Evolutionary conservation across 805 yeast genomes (phyloP).

Genomic region (Yarrowia osloensis): DNA sequence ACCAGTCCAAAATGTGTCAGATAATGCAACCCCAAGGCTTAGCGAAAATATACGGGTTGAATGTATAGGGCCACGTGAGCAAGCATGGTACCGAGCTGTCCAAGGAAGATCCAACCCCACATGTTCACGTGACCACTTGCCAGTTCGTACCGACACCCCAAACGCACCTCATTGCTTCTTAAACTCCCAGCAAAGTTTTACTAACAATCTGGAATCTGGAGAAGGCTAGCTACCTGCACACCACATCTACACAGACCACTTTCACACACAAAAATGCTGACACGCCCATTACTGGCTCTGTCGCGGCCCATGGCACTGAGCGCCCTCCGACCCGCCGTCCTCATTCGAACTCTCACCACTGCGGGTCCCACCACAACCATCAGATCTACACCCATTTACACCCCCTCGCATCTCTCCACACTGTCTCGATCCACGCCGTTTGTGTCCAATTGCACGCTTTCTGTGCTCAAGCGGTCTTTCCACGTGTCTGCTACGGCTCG

Average conservation of each 20-base stretch:
- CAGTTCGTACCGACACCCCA: not conserved
- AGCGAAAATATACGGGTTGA: not conserved
- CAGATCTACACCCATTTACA: not conserved
- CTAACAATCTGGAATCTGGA: constrained; percentile 10
- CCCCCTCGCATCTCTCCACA: constrained; percentile 15
- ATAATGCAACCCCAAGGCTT: not conserved
- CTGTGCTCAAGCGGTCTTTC: not conserved
- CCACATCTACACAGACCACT: not conserved
- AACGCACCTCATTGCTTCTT: constrained; percentile 12
- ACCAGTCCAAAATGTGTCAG: not conserved
- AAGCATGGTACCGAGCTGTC: not conserved
- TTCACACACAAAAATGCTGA: not conserved
- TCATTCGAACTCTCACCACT: not conserved
- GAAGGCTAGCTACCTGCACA: not conserved
- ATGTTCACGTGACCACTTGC: not conserved
- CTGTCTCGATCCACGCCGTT: not conserved
- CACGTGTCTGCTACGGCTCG: not conserved
- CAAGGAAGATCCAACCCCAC: not conserved
- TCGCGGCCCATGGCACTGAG: constrained; percentile 5
- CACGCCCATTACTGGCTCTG: constrained; percentile 20
- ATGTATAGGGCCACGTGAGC: not conserved
- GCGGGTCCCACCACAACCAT: not conserved
- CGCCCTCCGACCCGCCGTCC: not conserved
- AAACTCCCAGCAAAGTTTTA: constrained; percentile 28
- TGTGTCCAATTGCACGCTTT: not conserved